These are phyloP conservation scores for Pyracantha coccinea DNA, from an alignment of 331 rosid genomes.

Conservation along the genomic window DNA sequence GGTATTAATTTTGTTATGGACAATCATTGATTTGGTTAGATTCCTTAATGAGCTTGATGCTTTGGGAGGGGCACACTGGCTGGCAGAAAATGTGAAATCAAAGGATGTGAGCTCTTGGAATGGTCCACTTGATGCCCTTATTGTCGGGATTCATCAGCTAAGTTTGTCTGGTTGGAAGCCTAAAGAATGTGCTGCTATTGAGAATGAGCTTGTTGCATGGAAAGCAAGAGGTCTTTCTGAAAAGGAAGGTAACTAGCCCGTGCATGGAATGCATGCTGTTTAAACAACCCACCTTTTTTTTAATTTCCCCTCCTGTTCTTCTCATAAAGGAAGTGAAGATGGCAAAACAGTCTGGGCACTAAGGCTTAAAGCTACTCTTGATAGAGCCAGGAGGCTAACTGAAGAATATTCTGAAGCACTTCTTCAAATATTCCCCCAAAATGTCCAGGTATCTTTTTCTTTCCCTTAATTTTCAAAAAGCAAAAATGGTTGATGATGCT, in stretches of 20 bases:
- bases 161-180: slow-evolving; percentile 80
- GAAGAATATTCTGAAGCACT: slow-evolving; percentile 95
- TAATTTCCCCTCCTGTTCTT: not conserved
- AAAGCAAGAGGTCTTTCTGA: slow-evolving; percentile 70
- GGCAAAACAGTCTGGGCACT: slow-evolving; percentile 81
- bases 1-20: not conserved
- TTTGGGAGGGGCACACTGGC: slow-evolving; percentile 67
- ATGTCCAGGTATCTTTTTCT: slow-evolving; percentile 62
- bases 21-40: slow-evolving; percentile 35
- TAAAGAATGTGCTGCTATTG: slow-evolving; percentile 80
- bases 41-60: slow-evolving; percentile 75
- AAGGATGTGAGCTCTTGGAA: slow-evolving; percentile 65
- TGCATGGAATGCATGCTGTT: not conserved
- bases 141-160: slow-evolving; percentile 72
- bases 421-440: slow-evolving; percentile 86
- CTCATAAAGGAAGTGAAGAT: slow-evolving; percentile 78
- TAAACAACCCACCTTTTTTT: not conserved
- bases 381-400: slow-evolving; percentile 89
- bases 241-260: slow-evolving; percentile 53
- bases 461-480: not conserved
- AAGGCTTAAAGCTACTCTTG: slow-evolving; percentile 93
- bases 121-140: slow-evolving; percentile 70
- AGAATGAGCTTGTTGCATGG: slow-evolving; percentile 87
- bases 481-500: not conserved
- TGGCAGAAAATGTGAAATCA: slow-evolving; percentile 60